Evolutionary conservation across 805 yeast species (phyloP).

Genomic region (Komagataella populi): DNA sequence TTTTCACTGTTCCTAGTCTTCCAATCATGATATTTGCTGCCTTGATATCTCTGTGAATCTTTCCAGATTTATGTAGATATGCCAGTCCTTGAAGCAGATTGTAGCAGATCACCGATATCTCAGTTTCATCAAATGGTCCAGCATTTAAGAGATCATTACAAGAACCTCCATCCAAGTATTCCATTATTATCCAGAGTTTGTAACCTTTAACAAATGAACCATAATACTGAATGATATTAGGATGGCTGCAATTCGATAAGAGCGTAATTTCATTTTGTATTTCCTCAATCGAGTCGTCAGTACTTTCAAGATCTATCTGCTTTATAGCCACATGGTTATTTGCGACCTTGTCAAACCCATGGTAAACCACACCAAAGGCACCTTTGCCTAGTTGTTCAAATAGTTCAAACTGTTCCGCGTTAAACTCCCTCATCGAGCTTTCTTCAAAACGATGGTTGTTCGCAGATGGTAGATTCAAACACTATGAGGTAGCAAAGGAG

Average conservation of each 20-base stretch:
- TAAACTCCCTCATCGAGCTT: slow-evolving; percentile 4
- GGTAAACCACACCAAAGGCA: slow-evolving; percentile 66
- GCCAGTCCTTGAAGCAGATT: slow-evolving; percentile 47
- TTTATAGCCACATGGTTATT: slow-evolving; percentile 40
- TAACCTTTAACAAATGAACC: slow-evolving; percentile 62
- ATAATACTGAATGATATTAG: slow-evolving; percentile 50
- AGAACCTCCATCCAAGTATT: slow-evolving; percentile 68
- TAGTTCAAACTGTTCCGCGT: slow-evolving; percentile 27
- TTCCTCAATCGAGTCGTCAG: slow-evolving; percentile 56
- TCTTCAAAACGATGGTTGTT: neutral
- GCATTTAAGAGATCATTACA: slow-evolving; percentile 49
- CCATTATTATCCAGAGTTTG: slow-evolving; percentile 75
- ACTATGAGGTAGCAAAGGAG: neutral
- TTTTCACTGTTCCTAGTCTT: slow-evolving; percentile 77
- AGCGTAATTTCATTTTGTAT: slow-evolving; percentile 62
- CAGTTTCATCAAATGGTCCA: slow-evolving; percentile 43
- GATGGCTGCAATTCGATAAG: slow-evolving; percentile 48
- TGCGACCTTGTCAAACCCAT: slow-evolving; percentile 35
- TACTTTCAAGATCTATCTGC: slow-evolving; percentile 57
- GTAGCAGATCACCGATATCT: slow-evolving; percentile 36
- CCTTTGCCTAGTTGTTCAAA: slow-evolving; percentile 57
- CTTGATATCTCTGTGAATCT: slow-evolving; percentile 86
- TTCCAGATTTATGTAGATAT: slow-evolving; percentile 57
- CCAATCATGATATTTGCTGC: slow-evolving; percentile 65
- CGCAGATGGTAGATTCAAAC: neutral